phyloP scores from a whole-genome alignment of 2,329 filamentous ascomycete species.

The Mycogone perniciosa region DNA sequence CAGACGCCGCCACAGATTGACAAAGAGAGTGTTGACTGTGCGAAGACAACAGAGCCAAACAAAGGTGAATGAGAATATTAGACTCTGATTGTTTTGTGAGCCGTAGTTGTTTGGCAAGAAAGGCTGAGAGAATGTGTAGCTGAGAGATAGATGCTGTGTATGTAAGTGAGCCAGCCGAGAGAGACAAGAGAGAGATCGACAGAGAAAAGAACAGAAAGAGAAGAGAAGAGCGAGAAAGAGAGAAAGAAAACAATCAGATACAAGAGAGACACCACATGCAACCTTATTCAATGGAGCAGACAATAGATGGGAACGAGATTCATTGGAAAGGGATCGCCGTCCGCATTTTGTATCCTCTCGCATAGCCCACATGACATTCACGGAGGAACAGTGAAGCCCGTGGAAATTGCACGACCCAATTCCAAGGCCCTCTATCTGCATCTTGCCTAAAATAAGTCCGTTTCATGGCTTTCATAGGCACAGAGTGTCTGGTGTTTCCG shows the following conservation, averaged over 20 bases:
- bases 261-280: conserved; percentile 13
- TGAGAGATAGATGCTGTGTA: neutral
- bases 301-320: conserved; percentile 7
- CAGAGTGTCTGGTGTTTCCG: conserved; percentile 8
- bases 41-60: neutral
- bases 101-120: neutral
- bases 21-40: conserved; percentile 1
- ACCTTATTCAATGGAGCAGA: conserved; percentile 9
- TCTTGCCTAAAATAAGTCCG: neutral
- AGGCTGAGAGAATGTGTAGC: conserved; percentile 2
- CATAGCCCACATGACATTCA: neutral
- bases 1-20: neutral
- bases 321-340: conserved; percentile 15
- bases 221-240: conserved; percentile 7
- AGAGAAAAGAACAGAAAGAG: conserved; percentile 14
- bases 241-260: conserved; percentile 14
- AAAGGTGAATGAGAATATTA: neutral
- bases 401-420: neutral
- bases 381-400: neutral
- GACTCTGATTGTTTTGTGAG: neutral
- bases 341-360: conserved; percentile 8
- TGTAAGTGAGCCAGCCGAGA: neutral
- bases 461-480: neutral
- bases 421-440: neutral
- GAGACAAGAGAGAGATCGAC: conserved; percentile 14